phyloP scores from a whole-genome alignment of 306 rosid genomes.

The Prunus mongolica region DNA sequence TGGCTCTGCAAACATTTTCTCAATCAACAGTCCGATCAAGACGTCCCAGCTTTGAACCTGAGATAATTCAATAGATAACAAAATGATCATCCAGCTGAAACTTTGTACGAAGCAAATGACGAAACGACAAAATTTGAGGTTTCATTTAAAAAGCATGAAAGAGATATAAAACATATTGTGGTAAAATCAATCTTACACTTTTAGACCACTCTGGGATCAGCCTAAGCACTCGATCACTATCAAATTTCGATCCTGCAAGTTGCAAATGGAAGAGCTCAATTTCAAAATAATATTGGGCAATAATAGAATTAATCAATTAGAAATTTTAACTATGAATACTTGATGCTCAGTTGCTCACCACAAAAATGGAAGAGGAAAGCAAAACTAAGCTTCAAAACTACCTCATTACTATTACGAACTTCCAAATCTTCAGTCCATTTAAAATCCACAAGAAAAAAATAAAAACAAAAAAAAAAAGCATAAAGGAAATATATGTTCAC shows the following conservation, averaged over 20 bases:
- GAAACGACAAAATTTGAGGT: neutral
- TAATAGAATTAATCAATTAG: slow-evolving; percentile 8
- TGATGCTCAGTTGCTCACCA: neutral
- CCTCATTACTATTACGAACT: neutral
- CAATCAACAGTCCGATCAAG: slow-evolving; percentile 71
- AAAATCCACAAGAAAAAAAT: neutral
- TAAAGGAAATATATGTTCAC: neutral
- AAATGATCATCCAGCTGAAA: slow-evolving; percentile 15
- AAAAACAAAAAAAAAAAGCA: neutral
- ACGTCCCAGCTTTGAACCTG: slow-evolving; percentile 80
- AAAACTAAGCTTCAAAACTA: too few species aligned
- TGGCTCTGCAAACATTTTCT: slow-evolving; percentile 88
- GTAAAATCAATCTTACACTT: slow-evolving; percentile 62
- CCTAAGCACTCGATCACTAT: slow-evolving; percentile 61
- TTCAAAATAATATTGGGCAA: slow-evolving; percentile 1
- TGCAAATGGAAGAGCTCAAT: slow-evolving; percentile 16
- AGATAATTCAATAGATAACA: slow-evolving; percentile 1
- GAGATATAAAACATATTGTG: slow-evolving; percentile 8
- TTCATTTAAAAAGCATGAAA: neutral
- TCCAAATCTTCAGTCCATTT: neutral
- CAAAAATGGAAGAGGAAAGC: neutral
- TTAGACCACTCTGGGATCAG: slow-evolving; percentile 84
- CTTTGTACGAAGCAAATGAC: neutral
- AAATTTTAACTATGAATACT: neutral
- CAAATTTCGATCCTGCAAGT: slow-evolving; percentile 62